Conservation (phyloP, 129 eudicot genomes). For the Erigeron canadensis region DNA sequence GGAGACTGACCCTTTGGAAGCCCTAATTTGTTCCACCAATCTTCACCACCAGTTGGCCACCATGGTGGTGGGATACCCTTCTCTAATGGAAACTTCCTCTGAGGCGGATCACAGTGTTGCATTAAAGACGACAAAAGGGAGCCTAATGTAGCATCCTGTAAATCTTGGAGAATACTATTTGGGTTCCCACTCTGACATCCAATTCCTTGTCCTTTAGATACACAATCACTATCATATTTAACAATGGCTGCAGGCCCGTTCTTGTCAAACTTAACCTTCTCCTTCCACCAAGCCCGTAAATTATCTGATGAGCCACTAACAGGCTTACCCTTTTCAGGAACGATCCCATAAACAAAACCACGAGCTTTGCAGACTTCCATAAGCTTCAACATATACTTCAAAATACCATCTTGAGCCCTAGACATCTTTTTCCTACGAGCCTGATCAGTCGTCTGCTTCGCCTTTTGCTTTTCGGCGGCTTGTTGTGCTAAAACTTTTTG, state of each 20-base stretch:
- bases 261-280: slow-evolving; percentile 89
- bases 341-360: slow-evolving; percentile 40
- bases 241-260: slow-evolving; percentile 88
- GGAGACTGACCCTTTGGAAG: slow-evolving; percentile 71
- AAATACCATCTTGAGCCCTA: slow-evolving; percentile 6
- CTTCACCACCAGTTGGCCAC: slow-evolving; percentile 93
- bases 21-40: slow-evolving; percentile 76
- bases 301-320: slow-evolving; percentile 95
- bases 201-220: slow-evolving; percentile 36
- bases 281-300: slow-evolving; percentile 98
- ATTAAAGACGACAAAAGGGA: slow-evolving; percentile 84
- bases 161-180: slow-evolving; percentile 58
- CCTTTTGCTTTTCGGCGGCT: slow-evolving; percentile 75
- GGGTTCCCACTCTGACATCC: slow-evolving; percentile 45
- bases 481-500: slow-evolving; percentile 63
- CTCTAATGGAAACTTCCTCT: slow-evolving; percentile 79
- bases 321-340: slow-evolving; percentile 96
- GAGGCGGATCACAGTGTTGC: slow-evolving; percentile 45
- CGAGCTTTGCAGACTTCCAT: slow-evolving; percentile 93
- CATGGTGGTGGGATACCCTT: slow-evolving; percentile 91
- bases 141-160: slow-evolving; percentile 97
- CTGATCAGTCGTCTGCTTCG: slow-evolving; percentile 62
- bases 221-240: slow-evolving; percentile 57
- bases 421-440: slow-evolving; percentile 72
- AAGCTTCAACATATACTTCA: slow-evolving; percentile 73